These are phyloP conservation scores for Phalaenopsis hybrid DNA, from an alignment of 116 monocot genomes.

Conservation along the genomic window DNA sequence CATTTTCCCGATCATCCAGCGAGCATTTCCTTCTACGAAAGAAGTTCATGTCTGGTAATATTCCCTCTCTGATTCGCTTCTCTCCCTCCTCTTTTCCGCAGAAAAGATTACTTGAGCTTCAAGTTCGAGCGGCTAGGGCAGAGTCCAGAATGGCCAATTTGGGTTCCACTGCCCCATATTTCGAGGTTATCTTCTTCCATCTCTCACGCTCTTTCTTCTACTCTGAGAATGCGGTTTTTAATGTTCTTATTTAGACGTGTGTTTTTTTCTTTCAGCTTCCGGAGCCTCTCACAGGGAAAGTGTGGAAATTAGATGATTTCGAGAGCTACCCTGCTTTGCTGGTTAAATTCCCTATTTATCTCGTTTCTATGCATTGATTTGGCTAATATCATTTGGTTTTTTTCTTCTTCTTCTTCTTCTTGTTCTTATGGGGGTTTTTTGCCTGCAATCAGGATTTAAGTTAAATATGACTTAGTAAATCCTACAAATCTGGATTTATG, in stretches of 20 bases:
- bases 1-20: background rate
- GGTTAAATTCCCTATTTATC: slow-evolving; percentile 26
- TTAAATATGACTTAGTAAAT: no score
- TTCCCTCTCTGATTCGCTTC: background rate
- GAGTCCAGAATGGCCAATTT: slow-evolving; percentile 52
- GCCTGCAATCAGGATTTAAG: no score
- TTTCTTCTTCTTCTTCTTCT: background rate
- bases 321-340: slow-evolving; percentile 72
- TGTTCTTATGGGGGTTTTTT: no score
- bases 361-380: background rate
- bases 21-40: background rate
- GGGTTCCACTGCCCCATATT: slow-evolving; percentile 73
- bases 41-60: slow-evolving; percentile 7
- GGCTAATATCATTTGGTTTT: background rate
- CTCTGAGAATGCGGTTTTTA: no score
- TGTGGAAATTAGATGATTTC: slow-evolving; percentile 84
- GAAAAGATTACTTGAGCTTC: slow-evolving; percentile 13
- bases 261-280: slow-evolving; percentile 47
- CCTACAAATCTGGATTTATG: no score
- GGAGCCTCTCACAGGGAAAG: slow-evolving; percentile 81
- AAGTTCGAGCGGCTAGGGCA: slow-evolving; percentile 53
- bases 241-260: background rate
- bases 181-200: slow-evolving; percentile 41
- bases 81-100: background rate
- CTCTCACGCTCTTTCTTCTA: background rate